phyloP scores from a whole-genome alignment of 139 green algal genomes.

The Asterochloris erici region DNA sequence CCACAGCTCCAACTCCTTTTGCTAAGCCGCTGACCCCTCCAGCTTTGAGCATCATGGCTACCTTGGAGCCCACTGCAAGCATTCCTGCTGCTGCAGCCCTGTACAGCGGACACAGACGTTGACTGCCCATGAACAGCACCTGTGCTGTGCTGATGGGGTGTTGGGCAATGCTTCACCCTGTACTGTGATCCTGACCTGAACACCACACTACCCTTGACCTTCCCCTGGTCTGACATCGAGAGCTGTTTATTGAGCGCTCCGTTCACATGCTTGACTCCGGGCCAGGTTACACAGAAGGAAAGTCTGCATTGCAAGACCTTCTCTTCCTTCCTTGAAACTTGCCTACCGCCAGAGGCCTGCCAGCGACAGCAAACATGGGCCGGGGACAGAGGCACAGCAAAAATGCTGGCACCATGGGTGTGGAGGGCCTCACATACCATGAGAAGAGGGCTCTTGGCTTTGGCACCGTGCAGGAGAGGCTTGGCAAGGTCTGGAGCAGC shows the following conservation, averaged over 20 bases:
- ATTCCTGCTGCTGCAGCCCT: slow-evolving; percentile 4
- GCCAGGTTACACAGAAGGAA: not conserved
- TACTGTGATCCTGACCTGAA: not conserved
- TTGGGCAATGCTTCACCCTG: not conserved
- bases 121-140: not conserved
- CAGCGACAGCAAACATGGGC: slow-evolving; percentile 39
- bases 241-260: not conserved
- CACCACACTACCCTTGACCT: not conserved
- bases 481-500: slow-evolving; percentile 77
- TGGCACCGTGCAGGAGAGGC: slow-evolving; percentile 79
- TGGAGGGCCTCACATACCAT: slow-evolving; percentile 77
- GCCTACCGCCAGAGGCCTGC: not conserved
- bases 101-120: not conserved
- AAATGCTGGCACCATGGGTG: slow-evolving; percentile 89
- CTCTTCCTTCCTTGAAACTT: not conserved
- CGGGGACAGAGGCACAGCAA: slow-evolving; percentile 76
- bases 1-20: slow-evolving; percentile 11
- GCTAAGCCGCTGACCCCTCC: not conserved
- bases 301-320: not conserved
- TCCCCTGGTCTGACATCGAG: not conserved
- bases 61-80: slow-evolving; percentile 4
- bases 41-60: slow-evolving; percentile 10
- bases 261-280: not conserved
- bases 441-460: slow-evolving; percentile 79
- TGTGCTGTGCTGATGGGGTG: not conserved